Base-by-base conservation (phyloP, 2,329 filamentous ascomycete genomes). In the Capronia coronata region DNA sequence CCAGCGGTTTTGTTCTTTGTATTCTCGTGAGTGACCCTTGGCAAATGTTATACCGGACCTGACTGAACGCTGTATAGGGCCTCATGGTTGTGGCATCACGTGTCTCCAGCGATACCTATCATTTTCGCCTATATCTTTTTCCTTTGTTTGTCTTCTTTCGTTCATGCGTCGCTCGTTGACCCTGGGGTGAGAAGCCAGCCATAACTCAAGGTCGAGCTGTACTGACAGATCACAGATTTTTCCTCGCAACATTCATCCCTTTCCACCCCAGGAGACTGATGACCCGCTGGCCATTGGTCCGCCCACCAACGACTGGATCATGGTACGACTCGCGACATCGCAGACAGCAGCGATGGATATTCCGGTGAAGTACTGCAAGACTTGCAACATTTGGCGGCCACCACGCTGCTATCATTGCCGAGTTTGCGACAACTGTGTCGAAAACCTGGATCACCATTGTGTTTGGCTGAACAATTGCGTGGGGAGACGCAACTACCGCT, bases 391-490 rank as follows among this genome's bases (percentile, higher is more conserved):
- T 59, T 98, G 93, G 93, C 86, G 93, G 1, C 93, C 93, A 29
- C 90, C 91, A 22, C 86, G 93, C 51, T 89, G 88, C 51, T 94
- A 98, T 65, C 93, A 98, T 70, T 98, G 93, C 69, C 86, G 93
- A 49, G 78, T 95, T 22, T 98, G 93, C 70, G 91, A 98, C 69
- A 96, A 94, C 67, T 98, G 93, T 66, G 80, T 98, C 52, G 93
- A 98, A 68, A 95, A 89, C 0, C 88, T 96, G 59, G 93, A 98
- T 64, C 93, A 98, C 64, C 93, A 98, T 69, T 98, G 93, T 63
- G 90, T 97, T 13, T 98, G 93, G 93, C 79, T 98, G 56, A 98
- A 98, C 71, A 98, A 98, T 67, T 98, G 93, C 62, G 85, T 98
- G 43, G 93, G 93, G 37, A 84, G 91, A 58, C 87, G 93, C 62